Percentiles rank a stretch among this genome's conserved stretches.
These are phyloP conservation scores for Epichloe baconii DNA, from an alignment of 2,329 filamentous ascomycete genomes.

Conservation along the genomic window DNA sequence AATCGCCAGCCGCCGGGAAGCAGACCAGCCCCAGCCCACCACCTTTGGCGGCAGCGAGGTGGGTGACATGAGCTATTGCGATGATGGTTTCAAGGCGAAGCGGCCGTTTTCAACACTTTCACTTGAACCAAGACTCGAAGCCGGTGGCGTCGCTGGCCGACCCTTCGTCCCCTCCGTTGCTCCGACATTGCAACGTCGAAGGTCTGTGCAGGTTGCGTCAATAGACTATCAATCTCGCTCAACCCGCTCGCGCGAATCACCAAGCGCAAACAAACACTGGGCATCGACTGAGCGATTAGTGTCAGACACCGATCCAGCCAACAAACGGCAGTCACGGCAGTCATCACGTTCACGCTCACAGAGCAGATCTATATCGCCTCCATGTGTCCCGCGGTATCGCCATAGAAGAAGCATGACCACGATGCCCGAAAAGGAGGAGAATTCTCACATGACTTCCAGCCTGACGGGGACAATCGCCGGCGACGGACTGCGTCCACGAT, in stretches of 20 bases:
- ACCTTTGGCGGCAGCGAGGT: conserved; percentile 1
- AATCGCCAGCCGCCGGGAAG: conserved; percentile 1
- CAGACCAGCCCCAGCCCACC: background rate
- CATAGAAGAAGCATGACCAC: background rate
- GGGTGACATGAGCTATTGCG: background rate
- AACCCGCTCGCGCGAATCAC: background rate
- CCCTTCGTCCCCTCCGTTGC: background rate
- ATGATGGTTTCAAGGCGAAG: background rate
- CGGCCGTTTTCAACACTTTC: background rate
- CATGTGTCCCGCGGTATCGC: conserved; percentile 6
- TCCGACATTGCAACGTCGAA: background rate
- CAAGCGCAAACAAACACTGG: background rate
- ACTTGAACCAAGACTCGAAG: background rate
- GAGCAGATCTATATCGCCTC: conserved; percentile 6
- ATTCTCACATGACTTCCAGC: background rate
- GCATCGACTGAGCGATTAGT: background rate
- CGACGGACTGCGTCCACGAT: background rate
- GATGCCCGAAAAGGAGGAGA: background rate
- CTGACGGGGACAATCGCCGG: background rate
- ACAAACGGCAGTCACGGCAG: conserved; percentile 3
- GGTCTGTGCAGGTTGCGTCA: background rate
- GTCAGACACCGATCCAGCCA: background rate
- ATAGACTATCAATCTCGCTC: background rate
- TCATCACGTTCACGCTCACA: background rate
- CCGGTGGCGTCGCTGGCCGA: background rate